Percentiles rank a stretch among this genome's conserved stretches.
Evolutionary conservation across 1,284 basidiomycete species (phyloP).

Genomic region (Sanguinoderma infundibulare): DNA sequence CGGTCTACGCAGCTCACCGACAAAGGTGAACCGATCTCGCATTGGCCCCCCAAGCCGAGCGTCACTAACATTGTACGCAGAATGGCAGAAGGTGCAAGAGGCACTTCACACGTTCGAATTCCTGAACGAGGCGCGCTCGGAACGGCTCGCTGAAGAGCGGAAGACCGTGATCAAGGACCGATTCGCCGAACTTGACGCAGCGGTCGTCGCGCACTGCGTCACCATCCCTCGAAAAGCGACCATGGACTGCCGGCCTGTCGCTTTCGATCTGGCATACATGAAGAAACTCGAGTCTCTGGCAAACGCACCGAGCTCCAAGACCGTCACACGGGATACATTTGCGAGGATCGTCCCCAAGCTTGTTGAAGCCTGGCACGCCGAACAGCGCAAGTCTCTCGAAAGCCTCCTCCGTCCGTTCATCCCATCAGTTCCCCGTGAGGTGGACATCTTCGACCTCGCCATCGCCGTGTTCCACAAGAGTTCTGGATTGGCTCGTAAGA

Average conservation of each 20-base stretch:
- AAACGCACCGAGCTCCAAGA: slow-evolving; percentile 2
- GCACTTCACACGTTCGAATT: background rate
- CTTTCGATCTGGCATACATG: slow-evolving; percentile 9
- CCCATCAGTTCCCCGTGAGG: background rate
- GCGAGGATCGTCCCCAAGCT: background rate
- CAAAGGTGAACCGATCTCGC: background rate
- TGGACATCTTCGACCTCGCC: slow-evolving; percentile 11
- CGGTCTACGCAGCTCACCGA: slow-evolving; percentile 7
- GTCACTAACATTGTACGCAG: background rate
- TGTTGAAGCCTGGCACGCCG: background rate
- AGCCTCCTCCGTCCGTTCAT: background rate
- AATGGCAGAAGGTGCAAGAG: background rate
- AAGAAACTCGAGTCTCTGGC: background rate
- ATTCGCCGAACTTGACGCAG: slow-evolving; percentile 1
- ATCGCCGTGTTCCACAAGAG: slow-evolving; percentile 1
- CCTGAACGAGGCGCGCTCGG: background rate
- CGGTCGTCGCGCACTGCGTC: slow-evolving; percentile 3
- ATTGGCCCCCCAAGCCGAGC: too few relatives aligned
- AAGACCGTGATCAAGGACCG: background rate
- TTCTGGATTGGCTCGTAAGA: background rate
- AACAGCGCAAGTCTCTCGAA: slow-evolving; percentile 1
- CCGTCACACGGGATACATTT: slow-evolving; percentile 3
- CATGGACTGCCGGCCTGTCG: slow-evolving; percentile 4
- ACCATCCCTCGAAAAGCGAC: background rate
- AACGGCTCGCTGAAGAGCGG: background rate